Conservation (phyloP, 805 yeast species). For the Metahyphopichia silvanorum region DNA sequence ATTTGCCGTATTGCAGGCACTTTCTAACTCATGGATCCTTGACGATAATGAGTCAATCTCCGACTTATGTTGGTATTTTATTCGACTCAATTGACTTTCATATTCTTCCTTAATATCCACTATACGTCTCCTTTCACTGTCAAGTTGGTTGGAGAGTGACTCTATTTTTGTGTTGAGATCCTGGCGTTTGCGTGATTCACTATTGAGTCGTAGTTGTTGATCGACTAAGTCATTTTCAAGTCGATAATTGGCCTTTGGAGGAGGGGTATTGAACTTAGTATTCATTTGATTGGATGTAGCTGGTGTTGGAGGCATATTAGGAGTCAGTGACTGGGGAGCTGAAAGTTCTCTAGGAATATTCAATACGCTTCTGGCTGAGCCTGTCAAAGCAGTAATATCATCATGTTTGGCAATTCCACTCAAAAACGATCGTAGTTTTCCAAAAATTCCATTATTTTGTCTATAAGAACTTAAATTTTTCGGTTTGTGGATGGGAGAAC, state of each 20-base stretch:
- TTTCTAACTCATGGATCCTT: not conserved
- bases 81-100: not conserved
- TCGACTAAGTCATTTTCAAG: slow-evolving; percentile 14
- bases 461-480: not conserved
- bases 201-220: slow-evolving; percentile 7
- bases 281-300: too few relatives aligned
- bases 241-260: too few relatives aligned
- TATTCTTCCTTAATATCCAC: slow-evolving; percentile 2
- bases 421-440: slow-evolving; percentile 10
- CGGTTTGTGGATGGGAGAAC: too few relatives aligned
- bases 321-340: too few relatives aligned
- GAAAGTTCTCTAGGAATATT: slow-evolving; percentile 5
- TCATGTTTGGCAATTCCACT: slow-evolving; percentile 10
- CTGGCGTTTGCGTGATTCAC: slow-evolving; percentile 2
- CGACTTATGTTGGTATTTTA: not conserved
- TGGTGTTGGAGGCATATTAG: too few relatives aligned
- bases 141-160: slow-evolving; percentile 1
- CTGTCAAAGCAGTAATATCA: slow-evolving; percentile 10
- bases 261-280: too few relatives aligned
- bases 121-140: slow-evolving; percentile 5
- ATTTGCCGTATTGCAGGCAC: not conserved
- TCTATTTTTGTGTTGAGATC: slow-evolving; percentile 1
- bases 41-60: not conserved
- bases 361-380: slow-evolving; percentile 13
- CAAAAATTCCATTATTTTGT: slow-evolving; percentile 5